These are phyloP conservation scores for Pythium coloratum DNA, from an alignment of 352 stramenopile genomes.

Conservation along the genomic window DNA sequence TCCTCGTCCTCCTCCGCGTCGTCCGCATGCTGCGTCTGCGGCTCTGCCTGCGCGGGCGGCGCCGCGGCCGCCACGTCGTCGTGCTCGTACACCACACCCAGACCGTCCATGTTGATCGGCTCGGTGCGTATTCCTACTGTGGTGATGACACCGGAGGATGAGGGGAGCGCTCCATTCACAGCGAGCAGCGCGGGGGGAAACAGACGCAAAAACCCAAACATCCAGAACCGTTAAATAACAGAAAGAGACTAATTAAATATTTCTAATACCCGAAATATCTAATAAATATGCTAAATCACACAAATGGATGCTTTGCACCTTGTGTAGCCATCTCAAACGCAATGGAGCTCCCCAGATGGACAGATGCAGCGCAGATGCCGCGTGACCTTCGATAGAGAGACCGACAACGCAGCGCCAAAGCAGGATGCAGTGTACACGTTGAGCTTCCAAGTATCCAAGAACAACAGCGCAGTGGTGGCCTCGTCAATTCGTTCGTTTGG, in stretches of 20 bases:
- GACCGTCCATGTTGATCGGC: slow-evolving; percentile 49
- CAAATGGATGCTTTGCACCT: neutral
- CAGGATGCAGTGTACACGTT: too few species aligned
- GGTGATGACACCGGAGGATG: slow-evolving; percentile 1
- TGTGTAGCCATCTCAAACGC: slow-evolving; percentile 18
- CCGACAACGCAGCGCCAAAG: too few species aligned
- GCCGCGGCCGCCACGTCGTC: slow-evolving; percentile 47
- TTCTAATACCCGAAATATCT: neutral
- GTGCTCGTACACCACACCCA: slow-evolving; percentile 77
- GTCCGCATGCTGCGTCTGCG: slow-evolving; percentile 23
- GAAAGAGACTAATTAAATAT: neutral
- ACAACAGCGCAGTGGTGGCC: too few species aligned
- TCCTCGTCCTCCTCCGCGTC: slow-evolving; percentile 68
- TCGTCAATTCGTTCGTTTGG: too few species aligned
- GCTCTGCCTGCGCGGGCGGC: slow-evolving; percentile 4
- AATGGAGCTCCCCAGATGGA: neutral
- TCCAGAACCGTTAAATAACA: neutral
- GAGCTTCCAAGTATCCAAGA: too few species aligned
- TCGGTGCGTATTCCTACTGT: slow-evolving; percentile 9
- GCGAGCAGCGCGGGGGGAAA: slow-evolving; percentile 23
- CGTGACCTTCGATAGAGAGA: neutral
- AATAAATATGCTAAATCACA: slow-evolving; percentile 8
- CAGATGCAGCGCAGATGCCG: neutral
- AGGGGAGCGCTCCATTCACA: slow-evolving; percentile 18
- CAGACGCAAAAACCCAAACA: slow-evolving; percentile 15